Conservation (phyloP, 23 red algal genomes). For the Gracilaria domingensis region DNA sequence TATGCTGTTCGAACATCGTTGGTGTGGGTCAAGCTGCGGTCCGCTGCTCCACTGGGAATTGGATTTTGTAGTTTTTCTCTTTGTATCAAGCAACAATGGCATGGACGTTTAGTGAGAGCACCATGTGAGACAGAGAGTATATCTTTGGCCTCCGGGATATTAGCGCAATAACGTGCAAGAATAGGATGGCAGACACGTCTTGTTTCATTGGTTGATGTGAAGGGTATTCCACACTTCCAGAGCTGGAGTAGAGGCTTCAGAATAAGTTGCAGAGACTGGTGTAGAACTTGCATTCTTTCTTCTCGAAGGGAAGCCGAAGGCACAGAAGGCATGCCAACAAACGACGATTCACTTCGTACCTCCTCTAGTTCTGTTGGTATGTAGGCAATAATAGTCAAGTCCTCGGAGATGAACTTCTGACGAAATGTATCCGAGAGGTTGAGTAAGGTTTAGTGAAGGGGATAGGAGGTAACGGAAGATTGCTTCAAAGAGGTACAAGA, state of each 20-base stretch:
- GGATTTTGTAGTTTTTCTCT: background rate
- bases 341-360: background rate
- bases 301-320: background rate
- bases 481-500: conserved; percentile 42
- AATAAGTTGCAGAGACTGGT: background rate
- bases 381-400: background rate
- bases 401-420: background rate
- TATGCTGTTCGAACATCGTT: background rate
- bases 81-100: background rate
- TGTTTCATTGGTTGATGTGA: background rate
- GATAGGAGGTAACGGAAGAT: conserved; percentile 12
- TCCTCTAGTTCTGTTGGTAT: background rate
- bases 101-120: background rate
- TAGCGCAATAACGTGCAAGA: background rate
- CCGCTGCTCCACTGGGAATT: background rate
- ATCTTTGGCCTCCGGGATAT: background rate
- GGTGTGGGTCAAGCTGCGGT: background rate
- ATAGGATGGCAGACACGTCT: background rate
- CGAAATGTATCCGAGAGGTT: conserved; percentile 13
- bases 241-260: background rate
- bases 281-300: conserved; percentile 20
- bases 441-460: conserved; percentile 5
- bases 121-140: background rate
- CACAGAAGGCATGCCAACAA: background rate
- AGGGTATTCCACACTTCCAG: background rate